Percentiles rank a stretch among this genome's conserved stretches.
Conservation (phyloP, 2,329 filamentous ascomycete genomes). For the Penicillium frequentans region DNA sequence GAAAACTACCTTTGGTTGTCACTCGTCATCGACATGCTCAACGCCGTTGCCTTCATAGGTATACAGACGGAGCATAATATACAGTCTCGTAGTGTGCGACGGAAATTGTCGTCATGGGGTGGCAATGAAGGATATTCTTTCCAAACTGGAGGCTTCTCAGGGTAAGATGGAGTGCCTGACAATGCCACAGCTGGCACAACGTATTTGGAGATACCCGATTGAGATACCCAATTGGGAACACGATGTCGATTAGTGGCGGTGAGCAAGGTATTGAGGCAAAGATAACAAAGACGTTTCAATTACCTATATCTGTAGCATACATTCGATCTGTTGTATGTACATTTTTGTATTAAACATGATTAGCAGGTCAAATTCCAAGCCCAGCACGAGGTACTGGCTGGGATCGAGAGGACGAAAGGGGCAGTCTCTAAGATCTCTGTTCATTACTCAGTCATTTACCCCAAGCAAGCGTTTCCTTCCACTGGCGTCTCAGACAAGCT, state of each 20-base stretch:
- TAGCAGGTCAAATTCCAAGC: neutral
- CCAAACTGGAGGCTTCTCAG: neutral
- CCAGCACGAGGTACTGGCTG: neutral
- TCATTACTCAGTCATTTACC: constrained; percentile 45
- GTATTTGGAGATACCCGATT: neutral
- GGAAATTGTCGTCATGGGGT: constrained; percentile 31
- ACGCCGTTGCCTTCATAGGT: constrained; percentile 32
- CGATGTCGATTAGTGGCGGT: neutral
- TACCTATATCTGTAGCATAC: neutral
- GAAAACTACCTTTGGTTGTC: constrained; percentile 43
- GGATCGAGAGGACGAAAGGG: neutral
- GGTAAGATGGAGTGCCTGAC: neutral
- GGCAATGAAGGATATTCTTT: neutral
- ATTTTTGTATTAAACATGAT: neutral
- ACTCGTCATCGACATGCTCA: constrained; percentile 41
- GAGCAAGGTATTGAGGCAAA: neutral
- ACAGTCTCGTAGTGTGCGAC: constrained; percentile 30
- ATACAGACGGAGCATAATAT: constrained; percentile 32
- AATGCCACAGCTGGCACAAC: neutral
- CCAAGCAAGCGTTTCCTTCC: constrained; percentile 37
- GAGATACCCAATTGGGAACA: neutral
- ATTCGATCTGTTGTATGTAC: neutral
- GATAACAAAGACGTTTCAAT: neutral
- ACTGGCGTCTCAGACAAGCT: constrained; percentile 19
- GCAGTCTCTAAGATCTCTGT: constrained; percentile 50